Conservation (phyloP, 169 alveolate species). For the Theileria annulata region DNA sequence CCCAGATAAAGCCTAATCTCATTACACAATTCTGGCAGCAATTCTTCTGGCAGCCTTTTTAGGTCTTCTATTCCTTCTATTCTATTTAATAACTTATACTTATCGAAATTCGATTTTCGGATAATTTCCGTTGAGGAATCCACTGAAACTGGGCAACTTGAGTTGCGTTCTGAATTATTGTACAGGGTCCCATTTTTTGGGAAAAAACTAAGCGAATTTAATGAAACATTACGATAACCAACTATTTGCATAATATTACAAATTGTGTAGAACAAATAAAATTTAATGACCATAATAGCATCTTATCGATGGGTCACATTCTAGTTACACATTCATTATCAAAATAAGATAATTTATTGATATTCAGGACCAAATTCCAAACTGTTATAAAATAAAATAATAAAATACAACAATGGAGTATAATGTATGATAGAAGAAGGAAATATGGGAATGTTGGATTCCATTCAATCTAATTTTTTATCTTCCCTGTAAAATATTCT, state of each 20-base stretch:
- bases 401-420: not conserved
- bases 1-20: conserved; percentile 37
- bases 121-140: not conserved
- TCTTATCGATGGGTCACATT: not conserved
- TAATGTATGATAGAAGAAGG: not conserved
- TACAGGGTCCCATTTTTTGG: not conserved
- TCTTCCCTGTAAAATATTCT: conserved; percentile 27
- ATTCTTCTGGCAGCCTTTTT: conserved; percentile 44
- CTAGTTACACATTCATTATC: not conserved
- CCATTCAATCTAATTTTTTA: conserved; percentile 8
- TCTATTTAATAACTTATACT: not conserved
- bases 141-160: not conserved
- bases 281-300: conserved; percentile 3
- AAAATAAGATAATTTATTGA: not conserved
- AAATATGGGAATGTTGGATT: not conserved
- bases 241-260: not conserved
- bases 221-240: conserved; percentile 2
- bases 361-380: not conserved
- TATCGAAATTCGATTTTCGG: not conserved
- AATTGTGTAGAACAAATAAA: not conserved
- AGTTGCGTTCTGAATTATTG: not conserved
- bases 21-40: conserved; percentile 56
- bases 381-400: too few species aligned
- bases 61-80: conserved; percentile 39
- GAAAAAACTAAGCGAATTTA: not conserved